Conservation (phyloP, 495 filamentous ascomycete species). For the Penicillium silybi region DNA sequence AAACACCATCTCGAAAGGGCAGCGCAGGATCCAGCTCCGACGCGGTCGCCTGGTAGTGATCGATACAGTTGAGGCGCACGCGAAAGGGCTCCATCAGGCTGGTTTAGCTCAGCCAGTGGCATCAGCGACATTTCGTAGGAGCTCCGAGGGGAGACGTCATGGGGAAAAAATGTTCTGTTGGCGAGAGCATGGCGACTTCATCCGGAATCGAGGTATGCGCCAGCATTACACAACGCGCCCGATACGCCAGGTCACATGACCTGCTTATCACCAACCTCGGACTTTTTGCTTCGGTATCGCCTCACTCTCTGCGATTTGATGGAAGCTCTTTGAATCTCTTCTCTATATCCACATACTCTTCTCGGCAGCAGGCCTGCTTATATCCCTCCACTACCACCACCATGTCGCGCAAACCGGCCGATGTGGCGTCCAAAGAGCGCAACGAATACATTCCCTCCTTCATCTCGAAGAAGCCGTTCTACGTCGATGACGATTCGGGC, state of each 20-base stretch:
- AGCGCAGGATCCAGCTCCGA: constrained; percentile 79
- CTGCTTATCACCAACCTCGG: constrained; percentile 1
- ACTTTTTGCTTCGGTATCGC: neutral
- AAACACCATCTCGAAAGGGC: constrained; percentile 49
- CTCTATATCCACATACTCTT: neutral
- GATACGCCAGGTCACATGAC: constrained; percentile 36
- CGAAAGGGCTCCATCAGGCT: constrained; percentile 64
- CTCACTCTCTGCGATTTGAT: neutral
- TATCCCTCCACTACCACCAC: neutral
- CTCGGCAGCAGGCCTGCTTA: neutral
- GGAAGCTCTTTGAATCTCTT: neutral
- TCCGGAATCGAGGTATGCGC: constrained; percentile 7
- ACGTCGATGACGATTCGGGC: constrained; percentile 77
- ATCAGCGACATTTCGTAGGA: constrained; percentile 27
- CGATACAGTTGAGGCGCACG: constrained; percentile 90
- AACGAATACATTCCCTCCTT: constrained; percentile 99
- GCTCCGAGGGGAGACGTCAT: constrained; percentile 5
- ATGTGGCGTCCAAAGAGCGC: constrained; percentile 63
- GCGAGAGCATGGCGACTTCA: neutral
- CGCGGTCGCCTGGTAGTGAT: constrained; percentile 79
- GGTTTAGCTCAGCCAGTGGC: constrained; percentile 17
- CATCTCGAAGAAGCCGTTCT: constrained; percentile 98
- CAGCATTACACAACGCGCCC: constrained; percentile 11
- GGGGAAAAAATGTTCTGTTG: neutral
- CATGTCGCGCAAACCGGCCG: constrained; percentile 49